Evolutionary conservation across 139 green algal genomes (phyloP), one percentile per base, ranked within the genome.

Genomic region (Coelastrella sp.): DNA sequence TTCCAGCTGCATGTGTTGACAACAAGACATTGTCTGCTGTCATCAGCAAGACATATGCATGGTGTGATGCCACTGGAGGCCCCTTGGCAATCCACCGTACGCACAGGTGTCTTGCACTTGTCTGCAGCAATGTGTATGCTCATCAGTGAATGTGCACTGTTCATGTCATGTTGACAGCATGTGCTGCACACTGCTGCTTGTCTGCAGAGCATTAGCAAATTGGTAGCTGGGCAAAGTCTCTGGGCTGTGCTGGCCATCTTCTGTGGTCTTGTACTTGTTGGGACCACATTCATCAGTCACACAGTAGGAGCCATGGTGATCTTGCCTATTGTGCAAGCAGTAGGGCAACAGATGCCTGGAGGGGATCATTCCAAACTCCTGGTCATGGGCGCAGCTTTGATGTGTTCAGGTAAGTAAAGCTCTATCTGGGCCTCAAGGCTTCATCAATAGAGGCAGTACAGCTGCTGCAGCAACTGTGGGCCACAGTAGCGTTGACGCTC

Each of bases 221-320:
- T 84, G 17, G 86, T 92, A 11, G 27, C 43, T 9, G 87, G 83
- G 2, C 59, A 91, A 23, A 75, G 64, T 57, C 64, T 91, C 48
- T 93, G 82, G 80, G 50, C 80, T 30, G 87, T 94, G 48, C 68
- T 84, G 17, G 71, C 83, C 35, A 89, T 94, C 27, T 95, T 95
- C 84, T 93, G 88, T 83, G 81, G 48, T 62, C 75, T 94, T 30
- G 91, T 95, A 40, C 88, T 94, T 5, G 64, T 96, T 1, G 89
- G 85, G 51, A 93, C 91, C n/a, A 93, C 89, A 68, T 94, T 95
- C 88, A 93, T 94, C 81, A 90, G 75, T 32, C 91, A 95, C 87
- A 96, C 93, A 8, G 91, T 96, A 35, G 93, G 92, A 23, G 93
- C 93, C 38, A 95, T 96, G 90, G 90, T 96, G 79, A 95, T 96